Conservation (phyloP, 495 filamentous ascomycete genomes). For the Cercophora sp. region DNA sequence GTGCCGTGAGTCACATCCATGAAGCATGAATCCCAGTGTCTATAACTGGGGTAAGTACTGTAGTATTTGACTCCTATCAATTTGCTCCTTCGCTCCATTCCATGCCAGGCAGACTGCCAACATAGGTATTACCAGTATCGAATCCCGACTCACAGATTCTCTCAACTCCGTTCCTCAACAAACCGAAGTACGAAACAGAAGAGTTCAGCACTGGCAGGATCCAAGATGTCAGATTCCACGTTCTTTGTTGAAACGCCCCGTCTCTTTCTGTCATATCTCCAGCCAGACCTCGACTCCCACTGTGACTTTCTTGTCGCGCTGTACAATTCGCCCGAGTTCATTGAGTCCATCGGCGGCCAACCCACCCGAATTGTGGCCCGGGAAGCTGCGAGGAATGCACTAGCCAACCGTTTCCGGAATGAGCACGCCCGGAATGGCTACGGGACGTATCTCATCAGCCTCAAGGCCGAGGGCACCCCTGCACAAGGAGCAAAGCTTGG, state of each 20-base stretch:
- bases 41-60: too few relatives aligned
- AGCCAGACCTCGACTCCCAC: constrained; percentile 25
- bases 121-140: too few relatives aligned
- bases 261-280: constrained; percentile 32
- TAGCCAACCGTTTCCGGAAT: constrained; percentile 17
- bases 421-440: constrained; percentile 29
- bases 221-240: constrained; percentile 15
- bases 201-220: too few relatives aligned
- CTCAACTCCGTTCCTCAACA: too few relatives aligned
- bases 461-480: neutral
- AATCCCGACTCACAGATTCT: too few relatives aligned
- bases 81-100: too few relatives aligned
- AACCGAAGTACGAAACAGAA: too few relatives aligned
- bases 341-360: constrained; percentile 20
- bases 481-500: neutral
- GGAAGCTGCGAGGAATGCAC: constrained; percentile 21
- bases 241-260: constrained; percentile 32
- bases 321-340: constrained; percentile 35
- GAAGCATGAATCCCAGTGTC: too few relatives aligned
- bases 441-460: constrained; percentile 30
- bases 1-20: too few relatives aligned
- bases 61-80: too few relatives aligned
- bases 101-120: too few relatives aligned
- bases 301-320: constrained; percentile 34
- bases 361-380: constrained; percentile 21